A percentile compares a stretch with the other conserved stretches of the same genome.
phyloP scores from a whole-genome alignment of 2,329 filamentous ascomycete genomes.

The Neurospora sp. region DNA sequence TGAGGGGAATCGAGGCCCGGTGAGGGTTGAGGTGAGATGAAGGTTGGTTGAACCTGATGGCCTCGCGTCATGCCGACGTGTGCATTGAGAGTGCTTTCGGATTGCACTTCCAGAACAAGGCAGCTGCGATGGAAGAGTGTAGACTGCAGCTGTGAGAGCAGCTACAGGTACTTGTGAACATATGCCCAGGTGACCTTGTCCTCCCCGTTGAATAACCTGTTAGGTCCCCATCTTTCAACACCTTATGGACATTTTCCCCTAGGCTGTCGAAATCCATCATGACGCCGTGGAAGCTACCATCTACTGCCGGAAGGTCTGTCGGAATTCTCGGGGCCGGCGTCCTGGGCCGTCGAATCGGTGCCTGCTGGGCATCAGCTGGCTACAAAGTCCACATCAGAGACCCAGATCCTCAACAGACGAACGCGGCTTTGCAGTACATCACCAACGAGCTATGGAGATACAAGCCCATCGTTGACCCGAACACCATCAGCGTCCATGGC shows the following conservation, averaged over 20 bases:
- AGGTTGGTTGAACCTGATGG: neutral
- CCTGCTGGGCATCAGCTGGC: constrained; percentile 31
- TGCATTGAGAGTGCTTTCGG: neutral
- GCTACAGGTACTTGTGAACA: neutral
- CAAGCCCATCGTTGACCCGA: constrained; percentile 11
- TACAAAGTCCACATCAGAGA: constrained; percentile 34
- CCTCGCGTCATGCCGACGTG: neutral
- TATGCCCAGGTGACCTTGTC: neutral
- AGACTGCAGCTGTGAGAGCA: neutral
- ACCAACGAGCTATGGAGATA: constrained; percentile 24
- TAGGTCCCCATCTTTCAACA: neutral
- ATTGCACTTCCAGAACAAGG: neutral
- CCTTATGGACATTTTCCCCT: neutral
- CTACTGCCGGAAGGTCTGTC: constrained; percentile 20
- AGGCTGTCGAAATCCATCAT: neutral
- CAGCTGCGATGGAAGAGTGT: neutral
- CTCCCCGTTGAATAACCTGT: neutral
- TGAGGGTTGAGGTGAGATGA: neutral
- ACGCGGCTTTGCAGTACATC: constrained; percentile 29
- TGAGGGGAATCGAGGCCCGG: neutral
- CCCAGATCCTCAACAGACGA: constrained; percentile 26
- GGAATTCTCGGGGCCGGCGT: constrained; percentile 32
- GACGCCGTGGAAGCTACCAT: constrained; percentile 7
- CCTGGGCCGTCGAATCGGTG: constrained; percentile 30
- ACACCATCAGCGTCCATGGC: constrained; percentile 17